phyloP scores from a whole-genome alignment of 179 eudicot species.

The Beta lomatogona region DNA sequence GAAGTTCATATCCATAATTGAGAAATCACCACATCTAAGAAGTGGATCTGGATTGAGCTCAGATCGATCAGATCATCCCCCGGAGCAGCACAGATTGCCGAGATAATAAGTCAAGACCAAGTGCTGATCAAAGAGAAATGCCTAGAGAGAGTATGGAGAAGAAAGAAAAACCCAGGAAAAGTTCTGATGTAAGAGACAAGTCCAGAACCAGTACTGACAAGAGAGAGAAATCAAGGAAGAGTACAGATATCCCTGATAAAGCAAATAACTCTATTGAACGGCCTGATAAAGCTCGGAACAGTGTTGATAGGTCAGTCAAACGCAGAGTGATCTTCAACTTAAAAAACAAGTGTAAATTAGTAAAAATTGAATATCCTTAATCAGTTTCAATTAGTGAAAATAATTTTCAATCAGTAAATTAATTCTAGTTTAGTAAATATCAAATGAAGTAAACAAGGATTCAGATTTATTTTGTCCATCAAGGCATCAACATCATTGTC shows the following conservation, averaged over 20 bases:
- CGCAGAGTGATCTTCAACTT: constrained; percentile 1
- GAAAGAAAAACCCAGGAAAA: constrained; percentile 65
- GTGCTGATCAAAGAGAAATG: constrained; percentile 74
- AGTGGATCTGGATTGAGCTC: constrained; percentile 39
- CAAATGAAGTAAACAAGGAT: too few species aligned
- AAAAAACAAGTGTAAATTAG: too few species aligned
- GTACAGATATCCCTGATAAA: constrained; percentile 53
- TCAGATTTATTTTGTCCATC: background rate
- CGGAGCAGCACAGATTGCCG: constrained; percentile 66
- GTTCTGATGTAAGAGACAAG: constrained; percentile 58
- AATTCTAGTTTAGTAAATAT: too few species aligned
- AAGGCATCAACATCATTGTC: constrained; percentile 2
- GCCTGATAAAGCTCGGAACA: constrained; percentile 84
- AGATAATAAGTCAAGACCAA: constrained; percentile 60
- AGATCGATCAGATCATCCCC: constrained; percentile 56
- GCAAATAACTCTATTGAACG: constrained; percentile 55
- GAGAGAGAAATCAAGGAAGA: constrained; percentile 69
- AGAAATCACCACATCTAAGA: constrained; percentile 56
- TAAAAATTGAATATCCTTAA: too few species aligned
- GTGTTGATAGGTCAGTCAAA: constrained; percentile 80
- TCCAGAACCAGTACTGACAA: constrained; percentile 66
- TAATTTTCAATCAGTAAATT: too few species aligned
- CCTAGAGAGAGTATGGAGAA: constrained; percentile 60
- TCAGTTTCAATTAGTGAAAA: too few species aligned
- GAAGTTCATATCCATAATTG: constrained; percentile 75